These are phyloP conservation scores for Aschersonia sp. DNA, from an alignment of 2,329 filamentous ascomycete species.

Conservation along the genomic window DNA sequence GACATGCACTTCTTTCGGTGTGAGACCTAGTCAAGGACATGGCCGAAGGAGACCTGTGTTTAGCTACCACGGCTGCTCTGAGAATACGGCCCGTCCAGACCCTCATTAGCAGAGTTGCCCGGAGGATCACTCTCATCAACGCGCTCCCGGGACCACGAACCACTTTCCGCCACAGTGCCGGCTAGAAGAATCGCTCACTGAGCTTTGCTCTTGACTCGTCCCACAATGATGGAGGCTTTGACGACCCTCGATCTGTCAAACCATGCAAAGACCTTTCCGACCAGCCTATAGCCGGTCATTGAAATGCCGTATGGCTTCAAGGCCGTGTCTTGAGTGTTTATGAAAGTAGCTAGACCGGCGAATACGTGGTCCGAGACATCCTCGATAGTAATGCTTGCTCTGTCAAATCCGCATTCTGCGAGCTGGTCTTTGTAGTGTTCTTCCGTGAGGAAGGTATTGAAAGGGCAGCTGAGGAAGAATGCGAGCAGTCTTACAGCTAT, in stretches of 20 bases:
- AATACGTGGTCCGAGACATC: slow-evolving; percentile 42
- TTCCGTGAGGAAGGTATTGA: slow-evolving; percentile 30
- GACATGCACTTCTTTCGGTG: too few species aligned
- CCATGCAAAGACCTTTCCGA: slow-evolving; percentile 21
- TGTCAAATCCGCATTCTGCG: slow-evolving; percentile 30
- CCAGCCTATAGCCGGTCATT: slow-evolving; percentile 16
- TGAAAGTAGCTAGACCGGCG: slow-evolving; percentile 27
- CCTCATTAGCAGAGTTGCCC: too few species aligned
- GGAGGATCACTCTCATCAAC: too few species aligned
- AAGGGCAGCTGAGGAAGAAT: slow-evolving; percentile 31
- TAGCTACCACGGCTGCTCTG: too few species aligned
- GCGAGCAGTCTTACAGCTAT: slow-evolving; percentile 26
- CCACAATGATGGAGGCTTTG: slow-evolving; percentile 20
- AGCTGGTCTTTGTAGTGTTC: slow-evolving; percentile 29
- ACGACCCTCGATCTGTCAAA: slow-evolving; percentile 17
- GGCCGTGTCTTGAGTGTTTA: slow-evolving; percentile 19
- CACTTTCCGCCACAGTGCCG: too few species aligned
- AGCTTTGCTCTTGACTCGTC: background rate
- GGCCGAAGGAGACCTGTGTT: too few species aligned
- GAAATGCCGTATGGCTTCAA: slow-evolving; percentile 19
- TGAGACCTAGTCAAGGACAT: too few species aligned
- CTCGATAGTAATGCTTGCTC: slow-evolving; percentile 22
- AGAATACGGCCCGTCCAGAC: too few species aligned
- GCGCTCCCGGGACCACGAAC: too few species aligned
- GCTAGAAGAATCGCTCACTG: background rate